Percentiles rank a stretch among this genome's conserved stretches.
Conservation (phyloP, 495 filamentous ascomycete genomes). For the Aspergillus egyptiacus region DNA sequence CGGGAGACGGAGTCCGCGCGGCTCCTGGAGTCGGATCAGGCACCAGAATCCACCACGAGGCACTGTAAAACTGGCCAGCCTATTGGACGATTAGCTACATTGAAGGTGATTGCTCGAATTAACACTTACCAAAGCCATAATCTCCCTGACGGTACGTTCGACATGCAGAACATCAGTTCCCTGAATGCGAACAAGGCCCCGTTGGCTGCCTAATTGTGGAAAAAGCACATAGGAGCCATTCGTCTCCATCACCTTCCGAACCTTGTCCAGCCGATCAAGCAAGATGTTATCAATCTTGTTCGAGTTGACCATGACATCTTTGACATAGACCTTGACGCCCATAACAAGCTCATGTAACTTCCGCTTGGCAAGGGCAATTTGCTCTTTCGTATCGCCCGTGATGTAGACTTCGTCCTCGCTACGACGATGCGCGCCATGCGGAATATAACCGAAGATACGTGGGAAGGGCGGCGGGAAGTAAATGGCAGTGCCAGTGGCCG, state of each 20-base stretch:
- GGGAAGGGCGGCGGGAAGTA: slow-evolving; percentile 96
- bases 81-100: slow-evolving; percentile 33
- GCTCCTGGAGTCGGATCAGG: slow-evolving; percentile 56
- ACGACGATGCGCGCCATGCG: slow-evolving; percentile 67
- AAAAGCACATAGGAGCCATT: slow-evolving; percentile 93
- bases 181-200: slow-evolving; percentile 77
- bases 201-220: slow-evolving; percentile 74
- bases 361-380: slow-evolving; percentile 79
- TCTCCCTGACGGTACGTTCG: slow-evolving; percentile 86
- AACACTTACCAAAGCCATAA: slow-evolving; percentile 77
- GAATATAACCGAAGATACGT: slow-evolving; percentile 79
- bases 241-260: slow-evolving; percentile 93
- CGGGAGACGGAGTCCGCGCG: slow-evolving; percentile 60
- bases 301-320: slow-evolving; percentile 77
- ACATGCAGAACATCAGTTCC: slow-evolving; percentile 87
- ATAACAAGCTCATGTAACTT: slow-evolving; percentile 77
- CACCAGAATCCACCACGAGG: slow-evolving; percentile 89
- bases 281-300: slow-evolving; percentile 92
- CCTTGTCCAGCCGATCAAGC: slow-evolving; percentile 86
- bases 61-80: slow-evolving; percentile 96
- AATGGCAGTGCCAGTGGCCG: slow-evolving; percentile 86
- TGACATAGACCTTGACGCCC: slow-evolving; percentile 78
- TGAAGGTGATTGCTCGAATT: slow-evolving; percentile 7
- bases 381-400: slow-evolving; percentile 74
- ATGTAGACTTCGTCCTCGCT: slow-evolving; percentile 89